phyloP scores from a whole-genome alignment of 192 early-diverging fungal species.

The Podila clonocystis region DNA sequence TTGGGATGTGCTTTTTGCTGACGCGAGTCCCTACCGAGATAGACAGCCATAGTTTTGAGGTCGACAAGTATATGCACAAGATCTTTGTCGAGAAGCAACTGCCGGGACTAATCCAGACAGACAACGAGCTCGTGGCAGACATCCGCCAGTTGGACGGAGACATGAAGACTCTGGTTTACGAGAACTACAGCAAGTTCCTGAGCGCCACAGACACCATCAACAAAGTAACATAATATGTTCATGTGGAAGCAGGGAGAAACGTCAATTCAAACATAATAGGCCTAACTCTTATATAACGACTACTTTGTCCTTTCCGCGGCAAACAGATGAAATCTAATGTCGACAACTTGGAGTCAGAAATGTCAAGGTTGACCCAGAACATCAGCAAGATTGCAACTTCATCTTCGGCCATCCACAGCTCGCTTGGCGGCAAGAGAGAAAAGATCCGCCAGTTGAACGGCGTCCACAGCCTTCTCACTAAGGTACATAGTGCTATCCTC shows the following conservation, averaged over 20 bases:
- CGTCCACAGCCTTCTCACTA: constrained; percentile 77
- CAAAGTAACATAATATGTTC: constrained; percentile 49
- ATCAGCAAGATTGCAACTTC: constrained; percentile 71
- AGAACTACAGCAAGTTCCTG: constrained; percentile 98
- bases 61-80: constrained; percentile 82
- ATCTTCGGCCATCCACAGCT: constrained; percentile 61
- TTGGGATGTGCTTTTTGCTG: too few relatives aligned
- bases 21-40: neutral
- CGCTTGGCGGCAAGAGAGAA: constrained; percentile 72
- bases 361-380: constrained; percentile 75
- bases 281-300: neutral
- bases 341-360: constrained; percentile 87
- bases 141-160: constrained; percentile 92
- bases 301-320: neutral
- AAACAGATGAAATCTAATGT: constrained; percentile 85
- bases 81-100: constrained; percentile 75
- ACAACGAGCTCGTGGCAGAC: constrained; percentile 83
- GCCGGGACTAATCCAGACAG: constrained; percentile 72
- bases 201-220: constrained; percentile 93
- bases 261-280: neutral
- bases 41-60: constrained; percentile 78
- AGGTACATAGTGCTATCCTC: constrained; percentile 46
- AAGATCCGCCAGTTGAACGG: constrained; percentile 78
- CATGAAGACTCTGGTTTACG: constrained; percentile 98
- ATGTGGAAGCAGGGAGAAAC: neutral